Base-by-base conservation (phyloP, 108 stramenopile genomes). In the Nitzschia inconspicua region DNA sequence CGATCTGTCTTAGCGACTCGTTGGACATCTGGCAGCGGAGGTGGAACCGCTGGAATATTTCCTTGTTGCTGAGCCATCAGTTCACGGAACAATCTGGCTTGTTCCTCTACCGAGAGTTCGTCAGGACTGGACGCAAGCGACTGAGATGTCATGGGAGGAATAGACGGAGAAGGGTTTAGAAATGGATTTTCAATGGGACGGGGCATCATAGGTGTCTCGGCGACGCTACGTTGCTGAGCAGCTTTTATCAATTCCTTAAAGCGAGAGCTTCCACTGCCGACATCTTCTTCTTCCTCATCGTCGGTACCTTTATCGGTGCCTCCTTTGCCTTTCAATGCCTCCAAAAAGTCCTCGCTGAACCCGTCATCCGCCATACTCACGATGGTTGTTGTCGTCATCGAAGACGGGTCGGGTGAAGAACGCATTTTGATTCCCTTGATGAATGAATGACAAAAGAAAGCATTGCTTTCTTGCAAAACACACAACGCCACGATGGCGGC, bases 81-180 rank as follows among this genome's bases (percentile, higher is more conserved):
- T 63, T 75, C 60, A 49, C 79, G 79, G 39, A 76, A 75, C 70
- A 75, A 53, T 3, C 47, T 44, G 10, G 78, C 78, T 52, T 81
- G 81, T 7, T 82, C 57, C 34, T 82, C 76, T 0, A 74, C 73
- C 7, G 75, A 65, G 23, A 76, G 35, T 23, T 72, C 53, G n/a
- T 50, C 35, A 14, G 65, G 26, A 40, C 64, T 35, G 27, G 65
- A 5, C 20, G 36, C 54, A 44, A 66, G 36, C 18, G 63, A 28
- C 9, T 57, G 47, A 20, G 69, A 30, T 39, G 36, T 49, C 20
- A 63, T 14, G 36, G 78, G 46, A 43, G 63, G 22, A 24, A 52
- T 6, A 14, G 60, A 14, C 16, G 68, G 70, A 28, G 63, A 32
- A 1, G 47, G 59, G 11, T 53, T 37, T 14, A 65, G n/a, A 42